phyloP scores from a whole-genome alignment of 1,284 basidiomycete genomes.

The Porodaedalea pini region DNA sequence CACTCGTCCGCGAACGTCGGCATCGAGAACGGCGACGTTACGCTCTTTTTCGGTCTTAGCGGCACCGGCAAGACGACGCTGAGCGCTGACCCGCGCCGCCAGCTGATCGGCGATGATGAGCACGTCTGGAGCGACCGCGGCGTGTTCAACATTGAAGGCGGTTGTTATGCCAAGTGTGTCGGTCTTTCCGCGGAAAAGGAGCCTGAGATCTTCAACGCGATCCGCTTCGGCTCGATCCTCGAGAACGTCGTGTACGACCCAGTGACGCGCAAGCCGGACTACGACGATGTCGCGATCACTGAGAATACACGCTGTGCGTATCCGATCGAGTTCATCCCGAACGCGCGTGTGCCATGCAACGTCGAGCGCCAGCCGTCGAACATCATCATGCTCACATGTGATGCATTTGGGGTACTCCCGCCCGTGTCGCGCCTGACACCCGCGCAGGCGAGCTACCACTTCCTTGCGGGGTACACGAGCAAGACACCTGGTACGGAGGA shows the following conservation, averaged over 20 bases:
- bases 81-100: slow-evolving; percentile 87
- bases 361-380: slow-evolving; percentile 86
- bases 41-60: slow-evolving; percentile 98
- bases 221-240: slow-evolving; percentile 93
- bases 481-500: slow-evolving; percentile 98
- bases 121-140: slow-evolving; percentile 97
- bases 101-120: slow-evolving; percentile 95
- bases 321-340: slow-evolving; percentile 95
- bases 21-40: slow-evolving; percentile 85
- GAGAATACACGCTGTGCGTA: slow-evolving; percentile 99
- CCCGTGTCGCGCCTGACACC: slow-evolving; percentile 92
- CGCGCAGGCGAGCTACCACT: slow-evolving; percentile 97
- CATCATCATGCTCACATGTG: slow-evolving; percentile 98
- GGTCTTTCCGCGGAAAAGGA: slow-evolving; percentile 96
- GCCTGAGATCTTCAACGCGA: slow-evolving; percentile 96
- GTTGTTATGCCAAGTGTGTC: slow-evolving; percentile 99
- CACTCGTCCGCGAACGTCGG: slow-evolving; percentile 99
- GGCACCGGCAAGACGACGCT: slow-evolving; percentile 99
- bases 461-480: slow-evolving; percentile 92
- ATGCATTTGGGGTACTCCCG: slow-evolving; percentile 97
- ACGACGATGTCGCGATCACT: slow-evolving; percentile 94
- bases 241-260: slow-evolving; percentile 99
- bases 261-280: slow-evolving; percentile 82
- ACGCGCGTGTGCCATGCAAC: slow-evolving; percentile 89
- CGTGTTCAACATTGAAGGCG: slow-evolving; percentile 99